A percentile compares a stretch with the other conserved stretches of the same genome.
Conservation (phyloP, 2,329 filamentous ascomycete species). For the Fusarium sp. region DNA sequence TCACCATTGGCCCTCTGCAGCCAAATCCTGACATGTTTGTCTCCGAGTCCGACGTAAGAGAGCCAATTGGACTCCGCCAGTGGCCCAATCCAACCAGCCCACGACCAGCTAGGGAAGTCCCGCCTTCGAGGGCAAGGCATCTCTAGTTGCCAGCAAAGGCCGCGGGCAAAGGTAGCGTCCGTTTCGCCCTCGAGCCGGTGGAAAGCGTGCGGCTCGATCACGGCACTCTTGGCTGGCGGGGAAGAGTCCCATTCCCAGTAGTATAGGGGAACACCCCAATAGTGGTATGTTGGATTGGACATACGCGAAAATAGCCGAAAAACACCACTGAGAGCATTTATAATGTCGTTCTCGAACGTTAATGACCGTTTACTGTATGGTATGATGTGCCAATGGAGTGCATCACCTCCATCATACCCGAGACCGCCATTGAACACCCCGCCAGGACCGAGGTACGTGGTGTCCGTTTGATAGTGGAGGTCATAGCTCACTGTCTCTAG, state of each 20-base stretch:
- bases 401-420: background rate
- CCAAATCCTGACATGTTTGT: background rate
- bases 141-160: background rate
- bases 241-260: background rate
- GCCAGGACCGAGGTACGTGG: background rate
- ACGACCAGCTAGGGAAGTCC: background rate
- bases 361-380: background rate
- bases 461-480: background rate
- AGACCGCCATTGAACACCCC: background rate
- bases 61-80: background rate
- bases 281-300: background rate
- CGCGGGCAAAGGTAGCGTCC: background rate
- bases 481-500: background rate
- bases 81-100: background rate
- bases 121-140: background rate
- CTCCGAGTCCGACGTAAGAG: background rate
- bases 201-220: background rate
- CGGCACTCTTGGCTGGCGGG: background rate
- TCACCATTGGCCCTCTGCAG: background rate
- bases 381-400: background rate
- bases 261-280: background rate
- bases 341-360: background rate
- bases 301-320: background rate
- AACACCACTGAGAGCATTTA: background rate
- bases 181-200: background rate